Percentiles rank a stretch among this genome's conserved stretches.
Evolutionary conservation across 352 stramenopile genomes (phyloP).

Genomic region (Globisporangium acanthophoron): DNA sequence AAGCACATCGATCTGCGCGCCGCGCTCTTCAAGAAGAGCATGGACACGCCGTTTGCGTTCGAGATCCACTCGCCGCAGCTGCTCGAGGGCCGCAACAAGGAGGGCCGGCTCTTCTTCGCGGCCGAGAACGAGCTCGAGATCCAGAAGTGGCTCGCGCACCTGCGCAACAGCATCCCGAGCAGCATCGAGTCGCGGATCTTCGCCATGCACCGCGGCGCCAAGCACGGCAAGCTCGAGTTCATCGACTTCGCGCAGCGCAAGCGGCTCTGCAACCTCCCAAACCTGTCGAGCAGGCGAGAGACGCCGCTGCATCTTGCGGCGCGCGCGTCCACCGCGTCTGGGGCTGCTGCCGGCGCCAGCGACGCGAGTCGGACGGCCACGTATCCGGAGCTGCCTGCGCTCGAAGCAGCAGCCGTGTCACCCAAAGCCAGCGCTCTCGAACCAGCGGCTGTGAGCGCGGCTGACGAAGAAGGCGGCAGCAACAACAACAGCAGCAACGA

Average conservation of each 20-base stretch:
- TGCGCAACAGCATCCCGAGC: slow-evolving; percentile 71
- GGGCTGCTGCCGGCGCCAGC: not conserved
- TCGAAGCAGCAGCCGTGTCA: not conserved
- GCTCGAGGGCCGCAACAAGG: slow-evolving; percentile 73
- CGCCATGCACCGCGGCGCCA: slow-evolving; percentile 66
- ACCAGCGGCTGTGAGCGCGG: slow-evolving; percentile 19
- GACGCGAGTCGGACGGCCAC: not conserved
- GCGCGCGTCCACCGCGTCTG: slow-evolving; percentile 11
- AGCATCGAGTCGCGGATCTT: slow-evolving; percentile 74
- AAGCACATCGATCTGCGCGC: slow-evolving; percentile 56
- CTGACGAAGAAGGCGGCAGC: slow-evolving; percentile 18
- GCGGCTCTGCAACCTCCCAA: slow-evolving; percentile 33
- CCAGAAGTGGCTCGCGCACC: slow-evolving; percentile 84
- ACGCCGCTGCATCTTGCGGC: slow-evolving; percentile 72
- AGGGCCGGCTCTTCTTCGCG: slow-evolving; percentile 86
- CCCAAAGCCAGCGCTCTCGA: slow-evolving; percentile 16
- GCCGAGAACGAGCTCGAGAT: slow-evolving; percentile 82
- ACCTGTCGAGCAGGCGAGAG: slow-evolving; percentile 20
- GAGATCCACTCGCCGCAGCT: slow-evolving; percentile 89
- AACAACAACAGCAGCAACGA: slow-evolving; percentile 23
- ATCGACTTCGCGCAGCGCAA: slow-evolving; percentile 54
- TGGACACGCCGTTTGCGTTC: slow-evolving; percentile 78
- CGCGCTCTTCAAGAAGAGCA: slow-evolving; percentile 75
- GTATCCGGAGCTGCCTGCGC: not conserved
- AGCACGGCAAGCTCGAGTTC: slow-evolving; percentile 54